Percentiles rank a stretch among this genome's conserved stretches.
phyloP scores from a whole-genome alignment of 169 alveolate species.

The Cryptosporidium sp. region DNA sequence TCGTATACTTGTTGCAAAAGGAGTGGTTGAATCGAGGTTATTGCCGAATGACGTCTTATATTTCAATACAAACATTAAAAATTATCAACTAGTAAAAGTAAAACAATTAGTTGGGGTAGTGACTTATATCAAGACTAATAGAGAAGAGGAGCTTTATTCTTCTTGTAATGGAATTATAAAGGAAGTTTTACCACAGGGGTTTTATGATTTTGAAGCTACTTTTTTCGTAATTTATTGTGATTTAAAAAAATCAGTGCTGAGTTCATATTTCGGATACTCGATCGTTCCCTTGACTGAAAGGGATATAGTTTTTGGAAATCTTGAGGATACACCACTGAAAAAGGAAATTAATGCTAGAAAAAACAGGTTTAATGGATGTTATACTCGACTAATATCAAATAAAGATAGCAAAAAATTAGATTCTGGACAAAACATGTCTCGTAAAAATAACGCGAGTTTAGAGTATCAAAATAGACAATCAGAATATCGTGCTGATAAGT shows the following conservation, averaged over 20 bases:
- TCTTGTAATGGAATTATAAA: constrained; percentile 40
- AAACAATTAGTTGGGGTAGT: constrained; percentile 22
- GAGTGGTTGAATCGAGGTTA: constrained; percentile 29
- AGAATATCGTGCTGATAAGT: neutral
- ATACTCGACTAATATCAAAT: neutral
- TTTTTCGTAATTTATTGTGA: constrained; percentile 37
- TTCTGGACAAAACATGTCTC: neutral
- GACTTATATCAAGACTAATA: neutral
- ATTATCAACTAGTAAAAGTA: neutral
- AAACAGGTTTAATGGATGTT: neutral
- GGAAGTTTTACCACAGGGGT: neutral
- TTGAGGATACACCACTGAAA: neutral
- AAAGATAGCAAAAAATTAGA: neutral
- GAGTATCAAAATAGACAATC: neutral
- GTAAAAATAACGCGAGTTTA: neutral
- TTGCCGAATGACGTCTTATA: constrained; percentile 3
- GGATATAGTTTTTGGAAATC: neutral
- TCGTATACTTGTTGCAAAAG: constrained; percentile 38
- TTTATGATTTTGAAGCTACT: constrained; percentile 14
- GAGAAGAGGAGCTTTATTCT: constrained; percentile 28
- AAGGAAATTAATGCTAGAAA: neutral
- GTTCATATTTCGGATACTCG: neutral
- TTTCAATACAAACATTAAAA: constrained; percentile 9
- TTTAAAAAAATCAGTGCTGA: neutral
- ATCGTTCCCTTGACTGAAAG: neutral